phyloP scores from a whole-genome alignment of 2,329 filamentous ascomycete species.

The Cladosporium sp. region DNA sequence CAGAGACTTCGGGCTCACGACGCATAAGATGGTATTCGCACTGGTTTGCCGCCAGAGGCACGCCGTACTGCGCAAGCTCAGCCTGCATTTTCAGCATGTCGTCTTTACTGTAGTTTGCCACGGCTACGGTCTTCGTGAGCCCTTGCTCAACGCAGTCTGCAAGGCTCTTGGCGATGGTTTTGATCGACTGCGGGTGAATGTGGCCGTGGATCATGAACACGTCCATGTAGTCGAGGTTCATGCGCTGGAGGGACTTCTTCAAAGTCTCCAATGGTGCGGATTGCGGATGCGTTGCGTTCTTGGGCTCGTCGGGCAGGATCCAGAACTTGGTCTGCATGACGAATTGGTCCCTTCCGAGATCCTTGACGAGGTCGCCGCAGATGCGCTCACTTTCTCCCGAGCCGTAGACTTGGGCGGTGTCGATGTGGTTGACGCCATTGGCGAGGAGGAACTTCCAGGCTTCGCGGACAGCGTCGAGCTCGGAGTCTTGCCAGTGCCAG shows the following conservation, averaged over 20 bases:
- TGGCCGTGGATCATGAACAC: conserved; percentile 42
- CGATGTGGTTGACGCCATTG: conserved; percentile 40
- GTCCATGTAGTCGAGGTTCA: conserved; percentile 37
- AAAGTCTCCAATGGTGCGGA: conserved; percentile 35
- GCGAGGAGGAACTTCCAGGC: conserved; percentile 38
- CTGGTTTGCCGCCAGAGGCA: conserved; percentile 43
- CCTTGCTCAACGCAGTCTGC: conserved; percentile 42
- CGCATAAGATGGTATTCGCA: too few relatives aligned
- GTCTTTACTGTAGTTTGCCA: conserved; percentile 41
- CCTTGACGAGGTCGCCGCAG: conserved; percentile 37
- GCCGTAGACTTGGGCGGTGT: conserved; percentile 43
- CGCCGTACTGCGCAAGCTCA: conserved; percentile 34
- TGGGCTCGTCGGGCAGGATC: conserved; percentile 29
- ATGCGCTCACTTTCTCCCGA: conserved; percentile 41
- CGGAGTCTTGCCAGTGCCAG: conserved; percentile 31
- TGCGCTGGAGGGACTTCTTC: conserved; percentile 33
- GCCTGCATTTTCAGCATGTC: conserved; percentile 42
- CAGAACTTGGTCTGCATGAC: conserved; percentile 40
- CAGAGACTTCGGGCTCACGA: too few relatives aligned
- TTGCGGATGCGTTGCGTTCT: conserved; percentile 31
- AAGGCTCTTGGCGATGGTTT: conserved; percentile 38
- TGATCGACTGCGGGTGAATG: conserved; percentile 38
- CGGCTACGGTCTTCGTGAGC: conserved; percentile 39
- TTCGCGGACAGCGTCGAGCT: conserved; percentile 32
- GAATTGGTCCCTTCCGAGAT: conserved; percentile 33